A percentile compares a stretch with the other conserved stretches of the same genome.
Evolutionary conservation across 805 yeast genomes (phyloP).

Genomic region (Blastobotrys chiropterorum): DNA sequence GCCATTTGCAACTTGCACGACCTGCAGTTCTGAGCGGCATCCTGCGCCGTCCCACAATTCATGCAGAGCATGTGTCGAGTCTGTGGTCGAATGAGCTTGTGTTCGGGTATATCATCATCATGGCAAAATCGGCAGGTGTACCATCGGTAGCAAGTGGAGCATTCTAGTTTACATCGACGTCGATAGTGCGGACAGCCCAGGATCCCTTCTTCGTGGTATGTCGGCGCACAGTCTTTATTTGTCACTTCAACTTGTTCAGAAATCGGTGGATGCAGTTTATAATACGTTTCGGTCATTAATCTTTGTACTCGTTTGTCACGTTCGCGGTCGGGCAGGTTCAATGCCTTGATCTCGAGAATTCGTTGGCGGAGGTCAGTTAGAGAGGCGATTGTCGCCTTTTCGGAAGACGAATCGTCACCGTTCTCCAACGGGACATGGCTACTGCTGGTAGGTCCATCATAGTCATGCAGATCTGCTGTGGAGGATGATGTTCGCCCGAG

Average conservation of each 20-base stretch:
- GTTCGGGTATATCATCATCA: conserved; percentile 52
- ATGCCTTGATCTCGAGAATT: conserved; percentile 26
- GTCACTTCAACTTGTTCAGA: conserved; percentile 3
- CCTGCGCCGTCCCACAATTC: conserved; percentile 70
- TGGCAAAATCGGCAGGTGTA: conserved; percentile 82
- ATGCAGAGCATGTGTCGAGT: conserved; percentile 74
- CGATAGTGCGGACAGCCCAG: conserved; percentile 82
- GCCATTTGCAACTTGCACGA: conserved; percentile 66
- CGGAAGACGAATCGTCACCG: neutral
- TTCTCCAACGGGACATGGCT: neutral
- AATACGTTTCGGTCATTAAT: conserved; percentile 33
- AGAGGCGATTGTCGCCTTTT: neutral
- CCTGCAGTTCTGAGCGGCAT: conserved; percentile 61
- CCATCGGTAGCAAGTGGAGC: conserved; percentile 70
- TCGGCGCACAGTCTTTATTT: conserved; percentile 39
- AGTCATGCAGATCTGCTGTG: too few species aligned
- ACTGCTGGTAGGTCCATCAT: too few species aligned
- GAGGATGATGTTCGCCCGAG: too few species aligned
- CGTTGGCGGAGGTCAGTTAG: neutral
- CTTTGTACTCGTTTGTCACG: conserved; percentile 31
- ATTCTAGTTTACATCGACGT: conserved; percentile 76
- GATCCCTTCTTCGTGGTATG: conserved; percentile 38
- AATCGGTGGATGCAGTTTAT: conserved; percentile 6
- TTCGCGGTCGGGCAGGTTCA: conserved; percentile 29
- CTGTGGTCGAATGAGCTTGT: conserved; percentile 51